Evolutionary conservation across 306 rosid species (phyloP), one percentile per base, ranked within the genome.

Genomic region (Vigna nakashimae): DNA sequence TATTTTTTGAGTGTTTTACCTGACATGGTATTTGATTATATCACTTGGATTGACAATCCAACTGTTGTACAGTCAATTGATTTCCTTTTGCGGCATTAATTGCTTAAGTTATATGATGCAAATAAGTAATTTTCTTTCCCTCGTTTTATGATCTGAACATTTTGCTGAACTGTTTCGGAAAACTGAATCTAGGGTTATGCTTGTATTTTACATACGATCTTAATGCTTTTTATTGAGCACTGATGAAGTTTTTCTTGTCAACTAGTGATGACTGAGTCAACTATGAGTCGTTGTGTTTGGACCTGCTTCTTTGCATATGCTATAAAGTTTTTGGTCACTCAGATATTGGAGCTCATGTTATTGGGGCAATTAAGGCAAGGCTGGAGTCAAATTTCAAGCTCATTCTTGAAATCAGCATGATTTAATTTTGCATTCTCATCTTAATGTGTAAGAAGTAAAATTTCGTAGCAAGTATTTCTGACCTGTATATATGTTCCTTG

Each of bases 291-390:
- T 68, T 95, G 97, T 56, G 70, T 90, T 69, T 89, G 77, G 65
- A 84, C 85, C 80, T 95, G 98, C 91, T 48, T 90, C 81, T 73
- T 86, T 81, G 97, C 94, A 42, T 86, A 90, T 88, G 86, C 87
- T 43, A 79, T 86, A 5, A 95, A 89, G 86, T 30, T 85, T 78
- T 48, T 90, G 15, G 86, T 85, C 79, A 75, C 90, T 14, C 82
- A 77, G 77, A 64, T 86, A 66, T 73, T 69, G 63, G 81, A 87
- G 69, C 79, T 83, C 84, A 84, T 81, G 72, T 78, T 81, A 51
- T 18, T 67, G 80, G 65, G 81, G 82, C 64, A 74, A 28, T 56
- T 63, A 40, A 57, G 57, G 30, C 75, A 65, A 46, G 79, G 75
- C 43, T 60, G 64, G 84, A 46, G 70, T 62, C 75, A 74, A 75